A percentile compares a stretch with the other conserved stretches of the same genome.
Evolutionary conservation across 306 rosid genomes (phyloP).

Genomic region (Geum urbanum): DNA sequence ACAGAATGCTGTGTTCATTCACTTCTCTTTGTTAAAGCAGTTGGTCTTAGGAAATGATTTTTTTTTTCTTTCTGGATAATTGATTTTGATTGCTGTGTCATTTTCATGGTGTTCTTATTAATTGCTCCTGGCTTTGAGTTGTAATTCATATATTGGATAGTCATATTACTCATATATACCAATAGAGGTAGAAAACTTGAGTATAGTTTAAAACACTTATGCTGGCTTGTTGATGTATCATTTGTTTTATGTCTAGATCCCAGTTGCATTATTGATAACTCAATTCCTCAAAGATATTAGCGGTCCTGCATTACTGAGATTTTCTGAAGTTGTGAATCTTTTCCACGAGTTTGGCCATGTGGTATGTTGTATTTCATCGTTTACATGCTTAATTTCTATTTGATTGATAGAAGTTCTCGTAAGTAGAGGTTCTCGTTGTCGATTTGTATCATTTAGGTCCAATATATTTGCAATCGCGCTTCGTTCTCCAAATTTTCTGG

Average conservation of each 20-base stretch:
- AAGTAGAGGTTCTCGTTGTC: too few species aligned
- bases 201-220: background rate
- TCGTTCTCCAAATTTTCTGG: slow-evolving; percentile 63
- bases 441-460: slow-evolving; percentile 48
- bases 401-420: too few species aligned
- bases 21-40: background rate
- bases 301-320: slow-evolving; percentile 66
- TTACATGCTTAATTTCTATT: too few species aligned
- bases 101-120: background rate
- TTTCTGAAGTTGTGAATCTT: slow-evolving; percentile 88
- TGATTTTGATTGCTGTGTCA: background rate
- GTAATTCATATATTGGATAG: background rate
- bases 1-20: background rate
- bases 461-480: slow-evolving; percentile 72
- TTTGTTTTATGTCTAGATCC: slow-evolving; percentile 48
- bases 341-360: slow-evolving; percentile 90
- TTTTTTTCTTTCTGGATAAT: background rate
- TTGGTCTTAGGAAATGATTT: background rate
- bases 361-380: too few species aligned
- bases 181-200: too few species aligned
- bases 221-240: background rate
- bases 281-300: slow-evolving; percentile 60
- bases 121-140: background rate
- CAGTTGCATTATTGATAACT: slow-evolving; percentile 70
- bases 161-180: background rate